Conservation (phyloP, 768 basidiomycete genomes). For the Trametes elegans region DNA sequence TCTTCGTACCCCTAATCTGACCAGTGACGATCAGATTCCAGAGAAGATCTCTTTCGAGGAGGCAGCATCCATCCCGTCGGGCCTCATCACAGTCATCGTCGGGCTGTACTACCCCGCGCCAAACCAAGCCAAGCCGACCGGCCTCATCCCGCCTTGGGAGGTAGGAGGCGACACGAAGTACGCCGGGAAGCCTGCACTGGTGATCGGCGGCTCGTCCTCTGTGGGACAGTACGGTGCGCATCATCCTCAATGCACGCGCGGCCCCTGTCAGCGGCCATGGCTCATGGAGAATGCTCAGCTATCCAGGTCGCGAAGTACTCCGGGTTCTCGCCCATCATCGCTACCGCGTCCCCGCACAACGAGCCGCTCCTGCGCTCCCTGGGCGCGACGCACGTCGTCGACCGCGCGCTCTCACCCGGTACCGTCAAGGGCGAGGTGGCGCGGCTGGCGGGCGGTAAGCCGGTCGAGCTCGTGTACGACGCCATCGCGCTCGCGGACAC, state of each 20-base stretch:
- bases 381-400: slow-evolving; percentile 29
- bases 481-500: slow-evolving; percentile 21
- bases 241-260: neutral
- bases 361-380: slow-evolving; percentile 12
- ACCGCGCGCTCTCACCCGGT: slow-evolving; percentile 17
- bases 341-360: slow-evolving; percentile 28
- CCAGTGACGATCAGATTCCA: too few relatives aligned
- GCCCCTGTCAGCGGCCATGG: too few relatives aligned
- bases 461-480: slow-evolving; percentile 27
- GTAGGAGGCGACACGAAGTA: slow-evolving; percentile 7
- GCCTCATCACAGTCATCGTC: slow-evolving; percentile 28
- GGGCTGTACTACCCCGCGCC: slow-evolving; percentile 27
- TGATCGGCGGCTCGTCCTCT: slow-evolving; percentile 30
- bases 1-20: too few relatives aligned
- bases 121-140: slow-evolving; percentile 6
- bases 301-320: slow-evolving; percentile 26
- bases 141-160: slow-evolving; percentile 13
- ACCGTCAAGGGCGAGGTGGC: slow-evolving; percentile 7
- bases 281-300: too few relatives aligned
- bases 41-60: slow-evolving; percentile 29
- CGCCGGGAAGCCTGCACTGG: slow-evolving; percentile 22
- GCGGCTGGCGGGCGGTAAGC: slow-evolving; percentile 16
- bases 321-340: neutral
- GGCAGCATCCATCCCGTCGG: slow-evolving; percentile 32
- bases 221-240: slow-evolving; percentile 32